Percentiles rank a stretch among this genome's conserved stretches.
phyloP scores from a whole-genome alignment of 192 early-diverging fungal genomes.

The Coemansia sp. region DNA sequence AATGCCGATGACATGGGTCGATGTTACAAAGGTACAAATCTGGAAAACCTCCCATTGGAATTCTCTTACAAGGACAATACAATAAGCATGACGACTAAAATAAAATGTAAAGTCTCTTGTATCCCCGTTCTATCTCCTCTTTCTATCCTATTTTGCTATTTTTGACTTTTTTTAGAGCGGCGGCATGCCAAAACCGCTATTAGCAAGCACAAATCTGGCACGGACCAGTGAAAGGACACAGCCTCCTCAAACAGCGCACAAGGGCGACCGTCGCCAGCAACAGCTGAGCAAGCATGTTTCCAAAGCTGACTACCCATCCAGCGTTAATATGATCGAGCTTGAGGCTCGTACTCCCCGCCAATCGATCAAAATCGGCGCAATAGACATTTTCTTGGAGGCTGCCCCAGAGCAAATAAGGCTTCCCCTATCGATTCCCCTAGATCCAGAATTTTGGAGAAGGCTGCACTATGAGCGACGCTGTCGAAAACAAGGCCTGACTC shows the following conservation, averaged over 20 bases:
- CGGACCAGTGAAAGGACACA: not conserved
- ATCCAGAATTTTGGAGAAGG: conserved; percentile 32
- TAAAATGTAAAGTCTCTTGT: not conserved
- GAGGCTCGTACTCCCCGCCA: not conserved
- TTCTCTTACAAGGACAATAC: not conserved
- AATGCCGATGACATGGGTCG: not conserved
- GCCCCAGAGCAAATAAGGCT: not conserved
- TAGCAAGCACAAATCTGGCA: not conserved
- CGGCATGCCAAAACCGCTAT: not conserved
- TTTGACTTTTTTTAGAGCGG: too few relatives aligned
- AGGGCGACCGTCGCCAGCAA: not conserved
- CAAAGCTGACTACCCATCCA: conserved; percentile 8
- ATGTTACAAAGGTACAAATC: conserved; percentile 11
- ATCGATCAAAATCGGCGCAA: conserved; percentile 21
- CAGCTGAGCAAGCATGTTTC: not conserved
- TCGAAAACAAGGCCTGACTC: conserved; percentile 5
- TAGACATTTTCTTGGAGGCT: conserved; percentile 20
- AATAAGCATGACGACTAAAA: not conserved
- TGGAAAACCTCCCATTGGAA: not conserved
- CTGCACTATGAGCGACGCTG: conserved; percentile 28
- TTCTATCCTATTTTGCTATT: not conserved
- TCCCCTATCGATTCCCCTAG: conserved; percentile 25
- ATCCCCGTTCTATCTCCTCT: not conserved
- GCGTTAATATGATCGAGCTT: not conserved
- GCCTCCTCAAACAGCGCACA: not conserved